These are phyloP conservation scores for Phytophthora ohioensis DNA, from an alignment of 352 stramenopile genomes.

Conservation along the genomic window DNA sequence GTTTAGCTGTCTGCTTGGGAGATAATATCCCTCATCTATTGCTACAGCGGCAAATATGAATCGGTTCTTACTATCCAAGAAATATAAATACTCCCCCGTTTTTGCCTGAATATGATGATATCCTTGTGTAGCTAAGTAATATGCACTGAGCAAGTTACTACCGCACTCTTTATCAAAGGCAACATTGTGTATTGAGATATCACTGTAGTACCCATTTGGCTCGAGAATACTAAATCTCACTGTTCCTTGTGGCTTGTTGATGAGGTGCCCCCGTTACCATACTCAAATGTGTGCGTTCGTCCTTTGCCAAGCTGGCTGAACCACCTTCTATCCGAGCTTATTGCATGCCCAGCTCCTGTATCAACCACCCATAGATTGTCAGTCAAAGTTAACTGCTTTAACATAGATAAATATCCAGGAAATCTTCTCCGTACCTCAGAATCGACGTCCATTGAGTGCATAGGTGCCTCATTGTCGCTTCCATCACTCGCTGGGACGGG, in stretches of 20 bases:
- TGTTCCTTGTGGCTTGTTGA: slow-evolving; percentile 6
- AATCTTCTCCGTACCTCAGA: not conserved
- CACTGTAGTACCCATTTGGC: slow-evolving; percentile 8
- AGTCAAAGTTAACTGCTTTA: slow-evolving; percentile 16
- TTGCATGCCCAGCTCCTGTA: slow-evolving; percentile 21
- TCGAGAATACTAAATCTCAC: slow-evolving; percentile 18
- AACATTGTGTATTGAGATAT: slow-evolving; percentile 26
- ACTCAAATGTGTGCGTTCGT: not conserved
- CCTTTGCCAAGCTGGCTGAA: slow-evolving; percentile 13
- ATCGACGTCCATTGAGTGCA: not conserved
- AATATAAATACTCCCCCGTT: slow-evolving; percentile 12
- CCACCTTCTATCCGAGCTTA: slow-evolving; percentile 22
- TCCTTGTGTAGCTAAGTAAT: slow-evolving; percentile 26
- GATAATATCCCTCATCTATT: not conserved
- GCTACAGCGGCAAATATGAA: slow-evolving; percentile 29
- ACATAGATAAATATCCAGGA: not conserved
- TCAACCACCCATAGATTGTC: slow-evolving; percentile 21
- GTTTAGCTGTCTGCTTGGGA: not conserved
- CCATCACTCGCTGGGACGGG: not conserved
- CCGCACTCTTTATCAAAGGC: slow-evolving; percentile 20
- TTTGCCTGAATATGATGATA: slow-evolving; percentile 24
- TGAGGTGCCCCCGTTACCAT: not conserved
- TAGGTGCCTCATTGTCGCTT: not conserved
- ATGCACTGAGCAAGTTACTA: slow-evolving; percentile 29
- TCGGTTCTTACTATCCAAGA: slow-evolving; percentile 17